Percentiles rank a stretch among this genome's conserved stretches.
Conservation (phyloP, 495 filamentous ascomycete species). For the Thermothielavioides terrestris region DNA sequence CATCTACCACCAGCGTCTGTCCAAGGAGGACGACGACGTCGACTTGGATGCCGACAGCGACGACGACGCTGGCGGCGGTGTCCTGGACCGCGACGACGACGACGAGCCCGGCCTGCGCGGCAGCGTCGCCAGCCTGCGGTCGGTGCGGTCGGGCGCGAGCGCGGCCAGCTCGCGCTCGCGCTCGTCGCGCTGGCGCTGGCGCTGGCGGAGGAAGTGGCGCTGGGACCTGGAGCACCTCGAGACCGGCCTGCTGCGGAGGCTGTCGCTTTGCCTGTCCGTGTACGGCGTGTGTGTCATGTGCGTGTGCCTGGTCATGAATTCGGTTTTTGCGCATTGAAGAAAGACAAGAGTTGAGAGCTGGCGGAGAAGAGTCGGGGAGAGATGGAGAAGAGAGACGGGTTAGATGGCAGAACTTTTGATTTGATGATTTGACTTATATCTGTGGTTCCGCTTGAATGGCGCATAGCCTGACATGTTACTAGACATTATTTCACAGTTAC, state of each 20-base stretch:
- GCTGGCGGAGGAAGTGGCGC: constrained; percentile 31
- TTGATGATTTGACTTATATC: not conserved
- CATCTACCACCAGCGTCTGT: constrained; percentile 67
- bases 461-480: no score
- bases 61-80: no score
- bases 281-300: constrained; percentile 88
- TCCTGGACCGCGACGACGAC: no score
- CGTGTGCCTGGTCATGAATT: constrained; percentile 77
- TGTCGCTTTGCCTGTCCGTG: constrained; percentile 65
- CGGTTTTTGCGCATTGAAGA: constrained; percentile 12
- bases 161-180: constrained; percentile 13
- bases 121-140: constrained; percentile 21
- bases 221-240: constrained; percentile 45
- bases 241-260: constrained; percentile 53
- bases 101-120: constrained; percentile 28
- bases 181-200: constrained; percentile 14
- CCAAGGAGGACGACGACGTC: constrained; percentile 81
- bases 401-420: no score
- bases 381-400: no score
- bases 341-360: no score
- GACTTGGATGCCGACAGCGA: constrained; percentile 38
- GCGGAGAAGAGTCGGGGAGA: not conserved
- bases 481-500: no score
- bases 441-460: no score
- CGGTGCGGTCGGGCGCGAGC: no score